These are phyloP conservation scores for Mucor sp. DNA, from an alignment of 371 early-diverging fungal species.

Conservation along the genomic window DNA sequence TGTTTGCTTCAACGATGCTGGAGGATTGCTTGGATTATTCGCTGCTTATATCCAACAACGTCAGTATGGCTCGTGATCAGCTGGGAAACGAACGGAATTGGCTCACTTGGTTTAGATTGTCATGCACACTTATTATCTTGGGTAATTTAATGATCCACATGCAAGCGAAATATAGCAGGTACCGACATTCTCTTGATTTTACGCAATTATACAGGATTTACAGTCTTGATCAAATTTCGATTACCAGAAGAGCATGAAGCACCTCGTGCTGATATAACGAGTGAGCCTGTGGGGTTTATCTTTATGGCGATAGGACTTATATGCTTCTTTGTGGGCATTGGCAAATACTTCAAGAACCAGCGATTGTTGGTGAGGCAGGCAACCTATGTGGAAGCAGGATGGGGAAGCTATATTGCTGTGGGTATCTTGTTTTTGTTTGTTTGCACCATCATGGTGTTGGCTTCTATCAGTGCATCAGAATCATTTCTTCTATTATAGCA, in stretches of 20 bases:
- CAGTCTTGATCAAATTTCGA: slow-evolving; percentile 40
- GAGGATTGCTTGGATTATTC: slow-evolving; percentile 25
- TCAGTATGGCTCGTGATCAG: slow-evolving; percentile 40
- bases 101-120: slow-evolving; percentile 41
- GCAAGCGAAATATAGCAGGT: neutral
- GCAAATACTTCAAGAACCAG: slow-evolving; percentile 46
- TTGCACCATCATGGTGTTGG: slow-evolving; percentile 40
- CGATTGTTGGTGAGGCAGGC: slow-evolving; percentile 25
- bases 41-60: slow-evolving; percentile 27
- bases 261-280: slow-evolving; percentile 7
- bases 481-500: neutral
- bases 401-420: slow-evolving; percentile 36
- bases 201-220: slow-evolving; percentile 32
- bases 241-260: slow-evolving; percentile 24
- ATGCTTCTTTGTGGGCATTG: slow-evolving; percentile 32
- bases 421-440: slow-evolving; percentile 32
- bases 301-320: slow-evolving; percentile 41
- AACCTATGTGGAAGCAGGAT: slow-evolving; percentile 39
- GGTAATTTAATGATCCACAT: slow-evolving; percentile 20
- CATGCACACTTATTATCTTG: slow-evolving; percentile 42
- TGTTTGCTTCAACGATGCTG: neutral
- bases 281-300: slow-evolving; percentile 31
- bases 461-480: slow-evolving; percentile 11
- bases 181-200: neutral
- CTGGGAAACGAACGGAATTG: slow-evolving; percentile 51